These are phyloP conservation scores for Sclerotinia trifoliorum DNA, from an alignment of 2,329 filamentous ascomycete species.

Conservation along the genomic window DNA sequence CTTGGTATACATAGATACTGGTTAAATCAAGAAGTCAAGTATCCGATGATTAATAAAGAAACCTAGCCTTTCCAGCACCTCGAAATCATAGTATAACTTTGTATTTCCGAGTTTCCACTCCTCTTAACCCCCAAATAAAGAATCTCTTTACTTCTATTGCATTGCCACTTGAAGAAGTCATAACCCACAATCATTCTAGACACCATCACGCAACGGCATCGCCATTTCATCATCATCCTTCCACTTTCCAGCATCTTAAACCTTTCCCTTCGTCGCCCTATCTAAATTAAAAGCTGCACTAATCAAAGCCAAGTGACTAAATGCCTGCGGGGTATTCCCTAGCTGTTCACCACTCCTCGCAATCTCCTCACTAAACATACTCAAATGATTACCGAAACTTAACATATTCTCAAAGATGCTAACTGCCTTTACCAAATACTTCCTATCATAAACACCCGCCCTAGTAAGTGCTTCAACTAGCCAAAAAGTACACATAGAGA, in stretches of 20 bases:
- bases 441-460: conserved; percentile 62
- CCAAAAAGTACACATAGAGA: conserved; percentile 83
- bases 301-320: conserved; percentile 72
- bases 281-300: conserved; percentile 76
- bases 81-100: background rate
- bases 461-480: conserved; percentile 75
- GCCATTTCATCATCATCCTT: background rate
- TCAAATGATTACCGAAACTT: conserved; percentile 71
- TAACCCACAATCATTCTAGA: background rate
- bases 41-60: background rate
- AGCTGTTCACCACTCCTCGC: conserved; percentile 72
- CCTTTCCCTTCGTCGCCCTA: conserved; percentile 42
- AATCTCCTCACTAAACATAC: conserved; percentile 80
- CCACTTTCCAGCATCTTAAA: background rate
- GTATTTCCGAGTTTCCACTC: background rate
- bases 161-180: background rate
- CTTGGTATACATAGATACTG: background rate
- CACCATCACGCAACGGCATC: too few species aligned
- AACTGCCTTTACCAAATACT: conserved; percentile 60
- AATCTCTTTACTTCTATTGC: background rate
- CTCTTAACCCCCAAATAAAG: too few species aligned
- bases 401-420: conserved; percentile 77
- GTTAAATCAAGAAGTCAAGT: background rate
- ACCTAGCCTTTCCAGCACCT: background rate
- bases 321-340: conserved; percentile 77